Evolutionary conservation across 257 asterid genomes (phyloP).

Genomic region (Ilex aquifolium): DNA sequence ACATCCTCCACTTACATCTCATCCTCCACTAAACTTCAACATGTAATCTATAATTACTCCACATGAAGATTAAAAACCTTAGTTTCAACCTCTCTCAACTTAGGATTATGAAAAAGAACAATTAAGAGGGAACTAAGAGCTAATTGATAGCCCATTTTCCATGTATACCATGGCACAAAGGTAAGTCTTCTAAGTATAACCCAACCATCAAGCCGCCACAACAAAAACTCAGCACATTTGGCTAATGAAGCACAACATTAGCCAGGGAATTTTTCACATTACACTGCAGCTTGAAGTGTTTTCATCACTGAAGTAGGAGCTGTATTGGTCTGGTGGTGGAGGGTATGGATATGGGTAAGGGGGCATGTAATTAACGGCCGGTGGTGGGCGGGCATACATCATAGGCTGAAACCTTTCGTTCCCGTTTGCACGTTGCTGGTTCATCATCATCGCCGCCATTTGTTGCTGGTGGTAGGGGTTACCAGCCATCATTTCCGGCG

Average conservation of each 20-base stretch:
- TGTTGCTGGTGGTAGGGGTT: slow-evolving; percentile 69
- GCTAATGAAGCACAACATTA: neutral
- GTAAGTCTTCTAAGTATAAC: slow-evolving; percentile 7
- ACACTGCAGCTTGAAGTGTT: slow-evolving; percentile 24
- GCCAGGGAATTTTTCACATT: slow-evolving; percentile 14
- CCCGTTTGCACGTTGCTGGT: slow-evolving; percentile 78
- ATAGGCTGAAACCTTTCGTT: slow-evolving; percentile 95
- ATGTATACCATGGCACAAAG: slow-evolving; percentile 12
- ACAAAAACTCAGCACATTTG: neutral
- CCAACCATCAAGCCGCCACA: slow-evolving; percentile 11
- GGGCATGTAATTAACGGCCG: slow-evolving; percentile 83
- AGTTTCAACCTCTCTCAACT: slow-evolving; percentile 13
- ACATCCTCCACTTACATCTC: slow-evolving; percentile 7
- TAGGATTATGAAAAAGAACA: slow-evolving; percentile 5
- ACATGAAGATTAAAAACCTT: slow-evolving; percentile 7
- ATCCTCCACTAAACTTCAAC: slow-evolving; percentile 5
- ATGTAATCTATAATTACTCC: slow-evolving; percentile 6
- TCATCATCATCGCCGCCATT: slow-evolving; percentile 87
- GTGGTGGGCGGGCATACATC: slow-evolving; percentile 97
- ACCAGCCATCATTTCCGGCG: slow-evolving; percentile 46
- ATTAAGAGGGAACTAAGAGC: slow-evolving; percentile 2
- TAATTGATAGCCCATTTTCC: slow-evolving; percentile 15
- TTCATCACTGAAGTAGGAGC: slow-evolving; percentile 23
- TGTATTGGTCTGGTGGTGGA: slow-evolving; percentile 10
- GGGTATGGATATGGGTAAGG: slow-evolving; percentile 50